Base-by-base conservation (phyloP, 1,139 yeast genomes). In the Nakaseomyces glabratus region DNA sequence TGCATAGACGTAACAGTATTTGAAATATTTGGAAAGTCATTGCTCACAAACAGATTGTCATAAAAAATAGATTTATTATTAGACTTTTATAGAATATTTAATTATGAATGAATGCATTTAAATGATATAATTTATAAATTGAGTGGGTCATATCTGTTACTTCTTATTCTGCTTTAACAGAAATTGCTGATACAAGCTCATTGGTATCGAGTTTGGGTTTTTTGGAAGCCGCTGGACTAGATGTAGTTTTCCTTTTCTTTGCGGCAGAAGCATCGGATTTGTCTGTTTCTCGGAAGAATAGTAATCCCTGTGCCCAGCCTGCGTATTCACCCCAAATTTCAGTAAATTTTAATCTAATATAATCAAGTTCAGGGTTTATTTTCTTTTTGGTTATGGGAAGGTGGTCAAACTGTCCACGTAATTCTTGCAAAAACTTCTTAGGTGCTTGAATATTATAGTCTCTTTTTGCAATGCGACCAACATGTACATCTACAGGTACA, bases 401-500 rank as follows among this genome's bases (percentile, higher is more conserved):
- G 1, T 38, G 36, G 8, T 36, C 35, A 35, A 50, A 54, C 13
- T 43, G 58, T 58, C 44, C 50, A 53, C 43, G 49, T 49, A 50
- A 43, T 42, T 33, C 49, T 22, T 38, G 48, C 38, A 43, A 45
- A 41, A 55, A 47, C 6, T 35, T 48, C 35, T 59, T 57, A 36
- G 63, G 66, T 0, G 71, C 71, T 40, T 28, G 18, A 10, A 66
- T 71, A 47, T 74, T 70, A 58, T 85, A 90, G 54, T 84, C 94
- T 36, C 94, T 65, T 36, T 73, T 71, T 0, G 96, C 95, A 36
- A 90, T 82, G 51, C 88, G 86, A 64, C 80, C 82, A n/a, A 90
- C 93, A 52, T 90, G 99, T 0, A 97, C 93, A 55, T 90, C 99
- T 1, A 90, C 85, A 0, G 99, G 99, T 1, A 90, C 95, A 10